Evolutionary conservation across 768 basidiomycete genomes (phyloP), one percentile per base, ranked within the genome.

Genomic region (Leucocoprinus leucothites): DNA sequence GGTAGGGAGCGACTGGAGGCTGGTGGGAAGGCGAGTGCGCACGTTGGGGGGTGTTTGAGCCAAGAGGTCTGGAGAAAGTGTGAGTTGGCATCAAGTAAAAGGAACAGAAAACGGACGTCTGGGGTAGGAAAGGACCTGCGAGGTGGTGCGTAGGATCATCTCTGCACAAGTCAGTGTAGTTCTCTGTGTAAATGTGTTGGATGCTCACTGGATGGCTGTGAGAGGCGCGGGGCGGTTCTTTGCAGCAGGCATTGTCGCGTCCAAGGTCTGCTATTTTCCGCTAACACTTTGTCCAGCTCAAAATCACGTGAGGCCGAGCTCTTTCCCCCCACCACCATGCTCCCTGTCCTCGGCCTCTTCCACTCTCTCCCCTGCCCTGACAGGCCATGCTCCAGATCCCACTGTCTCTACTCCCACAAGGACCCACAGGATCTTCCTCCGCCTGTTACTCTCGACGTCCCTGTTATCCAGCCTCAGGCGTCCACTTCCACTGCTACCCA

Each of bases 361-460:
- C 77, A 75, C 22, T 67, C 71, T 3, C 60, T 86, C 9, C 65
- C 77, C 7, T 92, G 90, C 71, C 89, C 89, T 3, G 76, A 82
- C 24, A 62, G 52, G 53, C 47, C 63, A 2, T 91, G 90, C 64
- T 65, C 66, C 1, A 73, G 84, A 18, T 57, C 69, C 7, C 64
- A 71, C 31, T 94, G 91, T 66, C 59, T 88, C 14, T 91, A 87
- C 69, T 86, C 85, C 18, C 91, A 92, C 50, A 61, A 28, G 16
- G 49, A 51, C 65, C 65, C 69, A 0, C 46, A 65, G 7, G 71
- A 76, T 49, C 59, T 75, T 9, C 68, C 68, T 0, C 67, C 68
- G 0, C 69, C 74, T 0, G 66, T 66, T 3, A 58, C 70, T 2
- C 73, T 83, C 28, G 59, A 61, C 36, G 67, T 82, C 43, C 75